Evolutionary conservation across 768 basidiomycete species (phyloP).

Genomic region (Rubroboletus pulcherrimus): DNA sequence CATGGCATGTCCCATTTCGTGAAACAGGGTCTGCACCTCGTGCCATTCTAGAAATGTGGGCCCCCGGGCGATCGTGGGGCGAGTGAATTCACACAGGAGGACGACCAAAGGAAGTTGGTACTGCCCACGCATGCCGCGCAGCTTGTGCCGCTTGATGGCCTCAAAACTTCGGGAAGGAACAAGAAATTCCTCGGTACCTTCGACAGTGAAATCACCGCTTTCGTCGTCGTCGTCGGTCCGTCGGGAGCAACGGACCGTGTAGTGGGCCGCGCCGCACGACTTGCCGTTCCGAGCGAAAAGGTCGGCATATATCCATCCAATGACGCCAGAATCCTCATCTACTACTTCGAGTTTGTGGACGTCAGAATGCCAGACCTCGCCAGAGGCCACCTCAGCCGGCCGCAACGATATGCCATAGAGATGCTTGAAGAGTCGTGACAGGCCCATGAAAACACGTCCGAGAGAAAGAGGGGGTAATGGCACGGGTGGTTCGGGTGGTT

Average conservation of each 20-base stretch:
- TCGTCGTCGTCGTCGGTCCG: slow-evolving; percentile 90
- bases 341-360: slow-evolving; percentile 92
- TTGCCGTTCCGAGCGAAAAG: slow-evolving; percentile 84
- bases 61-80: slow-evolving; percentile 54
- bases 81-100: slow-evolving; percentile 81
- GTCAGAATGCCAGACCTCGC: slow-evolving; percentile 86
- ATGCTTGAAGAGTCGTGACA: slow-evolving; percentile 84
- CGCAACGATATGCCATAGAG: slow-evolving; percentile 85
- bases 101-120: slow-evolving; percentile 93
- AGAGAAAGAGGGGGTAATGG: slow-evolving; percentile 73
- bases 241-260: slow-evolving; percentile 93
- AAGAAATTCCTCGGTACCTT: slow-evolving; percentile 40
- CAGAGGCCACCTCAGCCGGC: slow-evolving; percentile 59
- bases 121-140: slow-evolving; percentile 61
- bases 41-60: slow-evolving; percentile 84
- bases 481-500: slow-evolving; percentile 71
- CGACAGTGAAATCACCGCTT: slow-evolving; percentile 49
- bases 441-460: slow-evolving; percentile 87
- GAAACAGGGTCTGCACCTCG: slow-evolving; percentile 91
- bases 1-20: slow-evolving; percentile 99
- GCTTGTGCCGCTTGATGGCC: slow-evolving; percentile 51
- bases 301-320: slow-evolving; percentile 96
- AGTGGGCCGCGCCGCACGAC: slow-evolving; percentile 90
- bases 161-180: slow-evolving; percentile 60
- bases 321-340: slow-evolving; percentile 79